phyloP scores from a whole-genome alignment of 2,329 filamentous ascomycete species.

The Claviceps africana region DNA sequence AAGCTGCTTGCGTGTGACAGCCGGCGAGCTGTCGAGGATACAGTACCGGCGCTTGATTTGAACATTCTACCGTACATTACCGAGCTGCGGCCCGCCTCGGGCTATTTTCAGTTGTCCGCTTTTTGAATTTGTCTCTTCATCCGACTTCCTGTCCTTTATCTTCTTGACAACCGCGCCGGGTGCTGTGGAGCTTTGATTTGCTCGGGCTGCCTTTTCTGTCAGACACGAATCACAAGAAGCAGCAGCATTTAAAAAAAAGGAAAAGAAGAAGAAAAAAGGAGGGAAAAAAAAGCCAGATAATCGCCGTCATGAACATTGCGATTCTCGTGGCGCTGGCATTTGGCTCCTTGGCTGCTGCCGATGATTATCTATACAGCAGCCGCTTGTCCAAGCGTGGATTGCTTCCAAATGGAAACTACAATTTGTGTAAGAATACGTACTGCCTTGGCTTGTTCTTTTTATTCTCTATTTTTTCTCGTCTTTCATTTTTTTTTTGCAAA shows the following conservation, averaged over 20 bases:
- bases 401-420: slow-evolving; percentile 6
- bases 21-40: no score
- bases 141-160: neutral
- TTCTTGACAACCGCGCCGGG: neutral
- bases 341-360: slow-evolving; percentile 2
- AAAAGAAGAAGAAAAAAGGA: no score
- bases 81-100: neutral
- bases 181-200: no score
- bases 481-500: no score
- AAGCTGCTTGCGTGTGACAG: no score
- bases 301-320: neutral
- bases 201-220: no score
- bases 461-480: neutral
- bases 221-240: no score
- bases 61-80: neutral
- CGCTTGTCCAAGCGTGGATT: slow-evolving; percentile 4
- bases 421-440: slow-evolving; percentile 1
- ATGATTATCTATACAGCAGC: slow-evolving; percentile 6
- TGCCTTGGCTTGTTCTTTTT: neutral
- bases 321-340: slow-evolving; percentile 3
- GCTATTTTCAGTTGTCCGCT: neutral
- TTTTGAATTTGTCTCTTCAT: neutral
- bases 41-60: no score
- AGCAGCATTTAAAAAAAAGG: no score
- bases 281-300: neutral